phyloP scores from a whole-genome alignment of 345 rosid genomes.

The Eucalyptus virginea region DNA sequence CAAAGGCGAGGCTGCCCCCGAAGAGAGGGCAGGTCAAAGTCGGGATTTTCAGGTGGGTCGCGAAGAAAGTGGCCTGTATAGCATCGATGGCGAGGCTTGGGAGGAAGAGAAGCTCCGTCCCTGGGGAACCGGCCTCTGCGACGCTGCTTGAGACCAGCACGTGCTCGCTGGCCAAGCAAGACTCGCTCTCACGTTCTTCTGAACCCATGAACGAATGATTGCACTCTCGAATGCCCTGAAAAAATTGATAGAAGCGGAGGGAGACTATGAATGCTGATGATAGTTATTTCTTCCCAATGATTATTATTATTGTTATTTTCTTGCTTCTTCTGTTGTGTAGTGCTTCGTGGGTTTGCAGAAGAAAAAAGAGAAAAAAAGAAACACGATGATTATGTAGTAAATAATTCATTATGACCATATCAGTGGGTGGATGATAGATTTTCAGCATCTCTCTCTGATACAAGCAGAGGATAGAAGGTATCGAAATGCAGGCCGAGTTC shows the following conservation, averaged over 20 bases:
- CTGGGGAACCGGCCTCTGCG: neutral
- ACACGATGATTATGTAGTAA: neutral
- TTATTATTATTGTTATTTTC: neutral
- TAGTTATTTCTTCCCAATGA: neutral
- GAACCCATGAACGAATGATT: neutral
- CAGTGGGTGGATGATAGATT: neutral
- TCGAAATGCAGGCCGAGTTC: neutral
- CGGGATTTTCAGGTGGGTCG: neutral
- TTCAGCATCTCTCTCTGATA: neutral
- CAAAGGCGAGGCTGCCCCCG: neutral
- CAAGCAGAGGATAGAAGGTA: neutral
- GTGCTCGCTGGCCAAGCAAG: neutral
- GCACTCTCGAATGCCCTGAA: neutral
- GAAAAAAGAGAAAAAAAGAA: neutral
- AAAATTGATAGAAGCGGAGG: neutral
- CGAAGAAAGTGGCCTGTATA: neutral
- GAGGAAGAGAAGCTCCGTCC: neutral
- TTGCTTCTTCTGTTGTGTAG: neutral
- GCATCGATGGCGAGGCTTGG: neutral
- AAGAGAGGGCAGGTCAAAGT: constrained; percentile 4
- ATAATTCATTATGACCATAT: neutral
- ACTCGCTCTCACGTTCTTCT: neutral
- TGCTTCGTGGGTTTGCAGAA: neutral
- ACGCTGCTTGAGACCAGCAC: neutral
- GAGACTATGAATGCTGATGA: neutral